A percentile compares a stretch with the other conserved stretches of the same genome.
These are phyloP conservation scores for Herpetospermum pedunculosum DNA, from an alignment of 306 rosid genomes.

Conservation along the genomic window DNA sequence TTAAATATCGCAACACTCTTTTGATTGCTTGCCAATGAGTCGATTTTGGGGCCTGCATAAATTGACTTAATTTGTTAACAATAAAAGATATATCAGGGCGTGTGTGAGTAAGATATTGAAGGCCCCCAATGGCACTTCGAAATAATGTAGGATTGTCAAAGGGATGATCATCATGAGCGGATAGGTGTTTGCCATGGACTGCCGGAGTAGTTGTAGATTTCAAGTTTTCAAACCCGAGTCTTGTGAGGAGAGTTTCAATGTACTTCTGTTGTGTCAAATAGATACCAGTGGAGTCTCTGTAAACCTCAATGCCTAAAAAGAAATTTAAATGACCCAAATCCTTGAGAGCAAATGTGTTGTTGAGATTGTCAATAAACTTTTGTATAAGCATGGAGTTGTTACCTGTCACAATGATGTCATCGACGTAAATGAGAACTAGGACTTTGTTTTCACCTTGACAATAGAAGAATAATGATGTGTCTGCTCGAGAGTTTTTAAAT, in stretches of 20 bases:
- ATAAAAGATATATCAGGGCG: too few species aligned
- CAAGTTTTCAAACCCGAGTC: too few species aligned
- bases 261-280: neutral
- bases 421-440: neutral
- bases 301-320: neutral
- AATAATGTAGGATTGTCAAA: neutral
- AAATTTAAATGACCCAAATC: neutral
- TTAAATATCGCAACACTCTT: neutral
- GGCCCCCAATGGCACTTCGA: neutral
- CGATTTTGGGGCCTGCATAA: neutral
- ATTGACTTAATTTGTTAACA: neutral
- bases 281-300: neutral
- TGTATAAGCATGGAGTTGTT: neutral
- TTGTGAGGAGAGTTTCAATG: too few species aligned
- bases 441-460: too few species aligned
- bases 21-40: neutral
- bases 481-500: neutral
- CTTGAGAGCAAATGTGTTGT: neutral
- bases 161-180: neutral
- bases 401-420: too few species aligned
- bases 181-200: neutral
- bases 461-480: neutral
- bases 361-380: too few species aligned
- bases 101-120: too few species aligned
- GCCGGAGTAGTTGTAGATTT: neutral